Evolutionary conservation across 768 basidiomycete species (phyloP), one percentile per base, ranked within the genome.

Genomic region (Tulasnella sp.): DNA sequence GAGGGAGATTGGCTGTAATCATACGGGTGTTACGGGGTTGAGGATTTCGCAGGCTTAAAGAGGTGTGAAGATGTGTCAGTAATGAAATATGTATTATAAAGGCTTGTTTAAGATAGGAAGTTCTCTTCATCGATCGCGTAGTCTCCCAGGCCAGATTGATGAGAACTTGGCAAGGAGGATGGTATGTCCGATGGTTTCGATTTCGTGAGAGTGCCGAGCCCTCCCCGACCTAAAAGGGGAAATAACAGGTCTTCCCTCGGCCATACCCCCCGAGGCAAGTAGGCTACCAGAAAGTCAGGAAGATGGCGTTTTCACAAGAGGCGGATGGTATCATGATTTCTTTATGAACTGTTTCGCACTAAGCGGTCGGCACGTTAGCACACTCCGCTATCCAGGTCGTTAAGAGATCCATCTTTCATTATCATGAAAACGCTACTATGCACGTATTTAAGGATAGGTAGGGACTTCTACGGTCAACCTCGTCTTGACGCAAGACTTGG

Each of bases 1-100:
- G 55, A 76, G 39, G 75, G 75, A 7, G 55, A 76, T 61, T 76
- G 75, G 75, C n/a, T 57, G 46, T 76, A 42, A 76, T 32, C 16
- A 1, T n/a, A n/a, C 61, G 10, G 29, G n/a, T n/a, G 2, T 29
- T 67, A 7, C 0, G 9, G 15, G 44, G 44, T 16, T 44, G 44
- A 7, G n/a, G 55, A 26, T 57, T 57, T 15, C 29, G 29, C n/a
- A 29, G 32, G 61, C 29, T 26, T 16, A 26, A 18, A 26, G n/a
- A 29, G 32, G 7, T 29, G 29, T 67, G 16, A 29, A 67, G 10
- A 18, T 35, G 32, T 67, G 29, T 67, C 5, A 67, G 10, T 51
- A n/a, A n/a, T 7, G n/a, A 51, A 51, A 20, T 48, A 9, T 44
- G 44, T 18, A 44, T 44, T 44, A 44, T 44, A 44, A 44, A 44